Base-by-base conservation (phyloP, 805 yeast genomes). In the Candida sakaeoensis region DNA sequence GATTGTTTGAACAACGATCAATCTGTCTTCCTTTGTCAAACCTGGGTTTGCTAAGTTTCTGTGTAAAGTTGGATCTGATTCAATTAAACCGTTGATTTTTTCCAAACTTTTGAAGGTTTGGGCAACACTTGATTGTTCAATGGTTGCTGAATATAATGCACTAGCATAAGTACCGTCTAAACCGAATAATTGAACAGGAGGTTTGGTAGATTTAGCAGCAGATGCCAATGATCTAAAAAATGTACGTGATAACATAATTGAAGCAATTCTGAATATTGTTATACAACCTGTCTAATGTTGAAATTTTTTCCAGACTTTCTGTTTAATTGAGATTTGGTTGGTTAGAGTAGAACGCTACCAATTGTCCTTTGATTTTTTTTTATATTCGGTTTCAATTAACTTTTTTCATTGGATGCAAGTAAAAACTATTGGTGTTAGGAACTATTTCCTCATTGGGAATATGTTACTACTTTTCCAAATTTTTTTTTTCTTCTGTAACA, bases 161-260 rank as follows among this genome's bases (percentile, higher is more conserved):
- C 88, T 77, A 53, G 98, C 99, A 68, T 91, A 91, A 50, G 98
- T 89, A 61, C 98, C 99, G 53, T 90, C 97, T 53, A 91, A 71
- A 49, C 98, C 98, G 58, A 78, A 91, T 63, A 91, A 77, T 77
- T 89, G 96, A 49, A 91, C 85, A 42, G 98, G 97, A 39, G 95
- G 89, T 67, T 80, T 82, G 57, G 77, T 77, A 43, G 76, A 44
- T 57, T 72, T 68, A 57, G 81, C 65, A 52, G 86, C 83, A 44
- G 90, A 68, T 58, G 95, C 91, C 72, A 84, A 63, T 42, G 82
- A 69, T 72, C 90, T 83, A 60, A 72, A 58, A 61, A 80, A 79
- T 55, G 74, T 71, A 71, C 83, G 83, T 54, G 82, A 71, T 57
- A 79, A 75, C 82, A 78, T 77, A 51, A 48, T 58, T 21, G 36